phyloP scores from a whole-genome alignment of 2,329 filamentous ascomycete genomes.

The Cercospora zeina region DNA sequence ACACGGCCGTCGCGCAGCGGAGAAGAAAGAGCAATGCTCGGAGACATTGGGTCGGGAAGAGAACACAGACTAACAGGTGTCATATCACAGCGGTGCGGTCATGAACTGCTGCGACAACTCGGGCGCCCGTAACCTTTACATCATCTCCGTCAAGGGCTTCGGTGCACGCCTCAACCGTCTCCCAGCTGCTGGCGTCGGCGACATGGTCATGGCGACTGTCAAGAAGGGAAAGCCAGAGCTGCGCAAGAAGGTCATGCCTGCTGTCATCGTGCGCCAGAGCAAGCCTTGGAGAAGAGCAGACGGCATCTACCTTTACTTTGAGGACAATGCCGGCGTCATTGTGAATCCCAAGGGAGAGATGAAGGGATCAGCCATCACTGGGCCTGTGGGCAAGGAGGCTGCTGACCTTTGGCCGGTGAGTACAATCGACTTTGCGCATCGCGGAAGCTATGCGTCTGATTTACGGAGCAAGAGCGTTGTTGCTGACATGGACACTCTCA shows the following conservation, averaged over 20 bases:
- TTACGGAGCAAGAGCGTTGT: not conserved
- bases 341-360: constrained; percentile 99
- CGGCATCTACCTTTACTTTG: constrained; percentile 99
- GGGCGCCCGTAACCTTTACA: constrained; percentile 95
- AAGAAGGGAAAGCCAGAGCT: constrained; percentile 99
- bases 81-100: constrained; percentile 75
- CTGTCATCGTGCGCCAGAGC: constrained; percentile 96
- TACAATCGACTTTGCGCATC: constrained; percentile 35
- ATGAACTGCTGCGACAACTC: constrained; percentile 99
- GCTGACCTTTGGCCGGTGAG: constrained; percentile 98
- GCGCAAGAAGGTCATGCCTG: constrained; percentile 99
- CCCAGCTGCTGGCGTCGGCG: constrained; percentile 94
- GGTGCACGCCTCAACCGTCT: constrained; percentile 97
- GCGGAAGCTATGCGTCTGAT: too few species aligned
- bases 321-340: constrained; percentile 99
- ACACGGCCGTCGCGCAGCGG: not conserved
- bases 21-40: constrained; percentile 10
- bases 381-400: constrained; percentile 98
- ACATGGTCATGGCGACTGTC: constrained; percentile 99
- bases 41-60: constrained; percentile 1
- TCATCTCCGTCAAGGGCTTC: constrained; percentile 99
- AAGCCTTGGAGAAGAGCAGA: constrained; percentile 99
- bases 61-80: constrained; percentile 20
- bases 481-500: constrained; percentile 1
- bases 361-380: constrained; percentile 99